A percentile compares a stretch with the other conserved stretches of the same genome.
phyloP scores from a whole-genome alignment of 495 filamentous ascomycete species.

The Neurospora discreta region DNA sequence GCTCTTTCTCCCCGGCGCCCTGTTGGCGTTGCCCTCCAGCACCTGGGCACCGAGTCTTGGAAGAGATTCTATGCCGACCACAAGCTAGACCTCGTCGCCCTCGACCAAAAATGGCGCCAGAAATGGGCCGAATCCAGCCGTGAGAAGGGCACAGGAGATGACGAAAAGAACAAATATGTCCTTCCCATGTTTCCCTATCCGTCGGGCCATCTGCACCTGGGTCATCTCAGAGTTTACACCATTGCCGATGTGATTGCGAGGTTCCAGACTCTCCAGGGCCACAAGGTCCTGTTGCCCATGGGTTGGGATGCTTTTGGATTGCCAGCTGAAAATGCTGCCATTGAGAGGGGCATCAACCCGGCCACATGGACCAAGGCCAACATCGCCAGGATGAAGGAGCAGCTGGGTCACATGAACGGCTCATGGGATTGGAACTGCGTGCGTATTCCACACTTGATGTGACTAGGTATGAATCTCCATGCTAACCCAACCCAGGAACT shows the following conservation, averaged over 20 bases:
- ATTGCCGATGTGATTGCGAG: slow-evolving; percentile 78
- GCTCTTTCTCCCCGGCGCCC: background rate
- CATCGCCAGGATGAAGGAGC: slow-evolving; percentile 74
- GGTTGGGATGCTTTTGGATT: slow-evolving; percentile 91
- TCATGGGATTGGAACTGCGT: slow-evolving; percentile 76
- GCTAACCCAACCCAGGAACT: slow-evolving; percentile 49
- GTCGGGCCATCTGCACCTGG: slow-evolving; percentile 80
- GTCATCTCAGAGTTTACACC: slow-evolving; percentile 81
- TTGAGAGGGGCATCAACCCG: slow-evolving; percentile 70
- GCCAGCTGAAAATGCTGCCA: slow-evolving; percentile 89
- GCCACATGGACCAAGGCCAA: slow-evolving; percentile 69
- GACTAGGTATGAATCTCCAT: background rate
- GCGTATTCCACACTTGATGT: slow-evolving; percentile 19
- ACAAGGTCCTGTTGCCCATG: slow-evolving; percentile 74
- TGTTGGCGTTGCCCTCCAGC: slow-evolving; percentile 2
- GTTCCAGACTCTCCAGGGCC: slow-evolving; percentile 64
- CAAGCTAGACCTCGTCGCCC: slow-evolving; percentile 48
- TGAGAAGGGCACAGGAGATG: background rate
- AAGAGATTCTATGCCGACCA: slow-evolving; percentile 21
- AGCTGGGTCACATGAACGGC: slow-evolving; percentile 63
- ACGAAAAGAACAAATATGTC: slow-evolving; percentile 52
- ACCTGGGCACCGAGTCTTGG: slow-evolving; percentile 4
- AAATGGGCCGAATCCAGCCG: slow-evolving; percentile 18
- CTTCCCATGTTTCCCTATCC: slow-evolving; percentile 92
- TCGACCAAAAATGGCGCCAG: slow-evolving; percentile 68